Evolutionary conservation across 352 stramenopile species (phyloP).

Genomic region (Phytophthora niederhauseri): DNA sequence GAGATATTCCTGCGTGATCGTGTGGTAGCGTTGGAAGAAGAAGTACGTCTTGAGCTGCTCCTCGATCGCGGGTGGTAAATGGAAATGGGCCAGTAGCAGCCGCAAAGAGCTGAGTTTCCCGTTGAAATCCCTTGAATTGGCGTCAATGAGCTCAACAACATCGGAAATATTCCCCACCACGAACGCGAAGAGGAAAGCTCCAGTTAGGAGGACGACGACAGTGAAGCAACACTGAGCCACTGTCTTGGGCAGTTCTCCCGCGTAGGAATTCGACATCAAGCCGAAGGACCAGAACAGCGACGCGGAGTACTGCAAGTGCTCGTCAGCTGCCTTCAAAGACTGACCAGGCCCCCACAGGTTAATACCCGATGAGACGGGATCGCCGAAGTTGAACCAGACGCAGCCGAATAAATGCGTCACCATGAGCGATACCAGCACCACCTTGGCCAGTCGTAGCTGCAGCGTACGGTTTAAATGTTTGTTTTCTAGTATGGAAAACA

Average conservation of each 20-base stretch:
- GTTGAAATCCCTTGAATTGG: constrained; percentile 63
- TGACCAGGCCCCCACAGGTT: constrained; percentile 17
- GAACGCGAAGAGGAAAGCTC: constrained; percentile 58
- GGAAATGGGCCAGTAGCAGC: constrained; percentile 60
- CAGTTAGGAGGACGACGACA: constrained; percentile 45
- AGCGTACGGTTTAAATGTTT: constrained; percentile 52
- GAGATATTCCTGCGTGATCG: constrained; percentile 64
- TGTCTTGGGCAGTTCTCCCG: constrained; percentile 49
- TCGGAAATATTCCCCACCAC: constrained; percentile 68
- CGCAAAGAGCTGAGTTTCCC: constrained; percentile 58
- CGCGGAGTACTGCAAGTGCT: constrained; percentile 41
- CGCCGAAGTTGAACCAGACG: constrained; percentile 65
- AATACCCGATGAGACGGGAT: background rate
- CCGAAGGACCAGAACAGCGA: constrained; percentile 67
- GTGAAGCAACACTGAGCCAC: constrained; percentile 51
- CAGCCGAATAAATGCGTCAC: constrained; percentile 57
- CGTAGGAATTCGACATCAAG: constrained; percentile 56
- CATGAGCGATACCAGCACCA: constrained; percentile 54
- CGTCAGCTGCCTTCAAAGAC: constrained; percentile 8
- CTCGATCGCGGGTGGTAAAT: constrained; percentile 46
- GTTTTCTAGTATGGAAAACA: constrained; percentile 41
- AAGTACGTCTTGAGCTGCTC: constrained; percentile 72
- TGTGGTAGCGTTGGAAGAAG: constrained; percentile 68
- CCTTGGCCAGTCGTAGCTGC: constrained; percentile 49
- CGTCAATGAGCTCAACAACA: constrained; percentile 56